These are phyloP conservation scores for Penicillium macrosclerotiorum DNA, from an alignment of 495 filamentous ascomycete species.

Conservation along the genomic window DNA sequence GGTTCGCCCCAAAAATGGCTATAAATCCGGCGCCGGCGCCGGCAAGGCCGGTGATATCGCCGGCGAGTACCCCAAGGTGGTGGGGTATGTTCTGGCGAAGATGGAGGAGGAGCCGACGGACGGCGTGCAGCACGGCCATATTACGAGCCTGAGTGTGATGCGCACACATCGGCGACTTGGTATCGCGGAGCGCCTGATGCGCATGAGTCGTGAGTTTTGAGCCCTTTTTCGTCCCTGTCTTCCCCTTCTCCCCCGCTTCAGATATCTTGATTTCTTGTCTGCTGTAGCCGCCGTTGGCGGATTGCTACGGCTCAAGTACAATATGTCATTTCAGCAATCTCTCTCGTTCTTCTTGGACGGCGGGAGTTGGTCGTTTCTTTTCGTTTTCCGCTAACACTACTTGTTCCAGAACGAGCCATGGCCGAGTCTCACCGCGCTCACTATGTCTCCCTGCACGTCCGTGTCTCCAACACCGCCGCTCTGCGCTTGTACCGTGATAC, in stretches of 20 bases:
- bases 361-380: too few species aligned
- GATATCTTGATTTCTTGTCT: slow-evolving; percentile 6
- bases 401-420: slow-evolving; percentile 80
- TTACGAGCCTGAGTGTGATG: slow-evolving; percentile 95
- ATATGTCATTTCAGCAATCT: not conserved
- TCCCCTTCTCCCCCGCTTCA: not conserved
- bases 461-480: slow-evolving; percentile 87
- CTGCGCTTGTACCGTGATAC: slow-evolving; percentile 91
- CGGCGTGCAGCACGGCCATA: slow-evolving; percentile 91
- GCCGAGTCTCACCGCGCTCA: slow-evolving; percentile 85
- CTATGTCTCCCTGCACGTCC: slow-evolving; percentile 95
- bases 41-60: slow-evolving; percentile 29
- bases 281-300: not conserved
- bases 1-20: slow-evolving; percentile 71
- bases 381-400: too few species aligned
- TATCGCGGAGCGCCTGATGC: slow-evolving; percentile 94
- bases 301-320: not conserved
- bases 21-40: slow-evolving; percentile 20
- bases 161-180: slow-evolving; percentile 87
- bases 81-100: slow-evolving; percentile 98
- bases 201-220: slow-evolving; percentile 85
- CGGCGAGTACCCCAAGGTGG: slow-evolving; percentile 93
- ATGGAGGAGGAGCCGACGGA: slow-evolving; percentile 98
- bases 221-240: not conserved
- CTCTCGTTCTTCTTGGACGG: too few species aligned